A percentile compares a stretch with the other conserved stretches of the same genome.
These are phyloP conservation scores for Lactarius quietus DNA, from an alignment of 768 basidiomycete genomes.

Conservation along the genomic window DNA sequence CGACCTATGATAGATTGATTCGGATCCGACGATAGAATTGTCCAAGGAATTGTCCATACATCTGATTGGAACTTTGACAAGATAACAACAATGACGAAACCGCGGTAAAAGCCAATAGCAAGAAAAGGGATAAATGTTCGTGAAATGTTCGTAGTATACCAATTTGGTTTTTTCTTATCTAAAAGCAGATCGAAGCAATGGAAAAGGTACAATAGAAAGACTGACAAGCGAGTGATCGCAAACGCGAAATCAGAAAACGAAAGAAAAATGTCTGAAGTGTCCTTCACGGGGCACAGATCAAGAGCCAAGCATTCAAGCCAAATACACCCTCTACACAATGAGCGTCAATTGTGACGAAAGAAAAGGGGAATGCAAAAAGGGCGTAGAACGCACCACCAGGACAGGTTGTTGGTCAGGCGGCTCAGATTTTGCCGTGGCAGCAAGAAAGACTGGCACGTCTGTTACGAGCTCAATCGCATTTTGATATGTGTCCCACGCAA, in stretches of 20 bases:
- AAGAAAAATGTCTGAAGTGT: not conserved
- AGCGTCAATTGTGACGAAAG: not conserved
- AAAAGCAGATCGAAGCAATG: not conserved
- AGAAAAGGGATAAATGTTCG: not conserved
- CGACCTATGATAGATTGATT: not conserved
- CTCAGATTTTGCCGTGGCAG: not conserved
- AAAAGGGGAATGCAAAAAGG: not conserved
- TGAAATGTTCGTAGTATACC: not conserved
- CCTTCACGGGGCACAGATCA: not conserved
- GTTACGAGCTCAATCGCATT: slow-evolving; percentile 3
- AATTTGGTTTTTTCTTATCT: not conserved
- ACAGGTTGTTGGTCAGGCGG: not conserved
- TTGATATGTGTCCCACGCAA: not conserved
- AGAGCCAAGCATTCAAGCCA: not conserved
- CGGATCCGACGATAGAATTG: not conserved
- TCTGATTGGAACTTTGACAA: not conserved
- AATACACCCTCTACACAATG: slow-evolving; percentile 7
- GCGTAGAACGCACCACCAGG: slow-evolving; percentile 3
- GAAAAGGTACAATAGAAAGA: not conserved
- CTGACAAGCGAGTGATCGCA: not conserved
- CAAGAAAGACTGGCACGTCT: not conserved
- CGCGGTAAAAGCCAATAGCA: not conserved
- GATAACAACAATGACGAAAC: not conserved
- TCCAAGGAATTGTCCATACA: not conserved
- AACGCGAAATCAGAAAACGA: not conserved